Conservation (phyloP, 2,329 filamentous ascomycete species). For the Penicillium sp. region DNA sequence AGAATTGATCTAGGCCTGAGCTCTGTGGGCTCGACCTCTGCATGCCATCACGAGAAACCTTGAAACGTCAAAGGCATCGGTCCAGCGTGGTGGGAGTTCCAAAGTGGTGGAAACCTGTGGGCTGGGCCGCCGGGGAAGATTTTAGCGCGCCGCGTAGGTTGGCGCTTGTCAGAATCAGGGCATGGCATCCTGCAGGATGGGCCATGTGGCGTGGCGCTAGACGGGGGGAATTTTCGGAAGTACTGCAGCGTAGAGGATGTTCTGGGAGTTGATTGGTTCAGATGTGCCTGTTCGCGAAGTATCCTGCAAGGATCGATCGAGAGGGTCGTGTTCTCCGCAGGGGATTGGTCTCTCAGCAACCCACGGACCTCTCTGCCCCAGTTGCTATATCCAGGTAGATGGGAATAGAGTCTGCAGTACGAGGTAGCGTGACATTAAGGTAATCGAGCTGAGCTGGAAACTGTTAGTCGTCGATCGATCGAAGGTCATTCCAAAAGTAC, state of each 20-base stretch:
- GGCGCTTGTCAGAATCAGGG: constrained; percentile 11
- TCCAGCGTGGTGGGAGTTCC: constrained; percentile 19
- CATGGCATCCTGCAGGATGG: constrained; percentile 7
- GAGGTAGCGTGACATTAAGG: neutral
- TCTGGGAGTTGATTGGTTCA: constrained; percentile 18
- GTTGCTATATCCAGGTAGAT: constrained; percentile 23
- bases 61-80: neutral
- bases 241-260: neutral
- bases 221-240: neutral
- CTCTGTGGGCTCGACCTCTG: neutral
- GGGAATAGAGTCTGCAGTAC: constrained; percentile 11
- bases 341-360: constrained; percentile 3
- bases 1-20: neutral
- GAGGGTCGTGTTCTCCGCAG: constrained; percentile 1
- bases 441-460: neutral
- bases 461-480: neutral
- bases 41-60: constrained; percentile 12
- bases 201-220: neutral
- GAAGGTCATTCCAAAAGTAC: neutral
- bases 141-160: constrained; percentile 20
- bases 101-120: constrained; percentile 14
- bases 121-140: constrained; percentile 18
- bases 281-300: neutral
- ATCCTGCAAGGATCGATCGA: constrained; percentile 12
- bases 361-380: constrained; percentile 6